These are phyloP conservation scores for Fraxinus dipetala DNA, from an alignment of 305 asterid genomes.

Conservation along the genomic window DNA sequence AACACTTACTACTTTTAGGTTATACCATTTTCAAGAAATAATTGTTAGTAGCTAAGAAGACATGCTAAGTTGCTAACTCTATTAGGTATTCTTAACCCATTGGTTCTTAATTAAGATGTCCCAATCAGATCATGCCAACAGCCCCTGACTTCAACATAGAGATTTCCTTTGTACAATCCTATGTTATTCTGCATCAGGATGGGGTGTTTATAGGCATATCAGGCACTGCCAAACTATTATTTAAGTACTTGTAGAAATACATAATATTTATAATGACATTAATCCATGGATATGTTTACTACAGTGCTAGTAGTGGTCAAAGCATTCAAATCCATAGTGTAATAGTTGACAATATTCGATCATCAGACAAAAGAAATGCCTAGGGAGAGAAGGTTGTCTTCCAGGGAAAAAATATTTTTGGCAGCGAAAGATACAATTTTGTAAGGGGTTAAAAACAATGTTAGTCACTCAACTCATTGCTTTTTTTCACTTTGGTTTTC, in stretches of 20 bases:
- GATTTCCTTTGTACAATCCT: not conserved
- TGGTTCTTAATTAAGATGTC: not conserved
- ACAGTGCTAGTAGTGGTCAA: not conserved
- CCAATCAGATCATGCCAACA: not conserved
- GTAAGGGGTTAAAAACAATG: not conserved
- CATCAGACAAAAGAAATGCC: not conserved
- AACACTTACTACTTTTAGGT: not conserved
- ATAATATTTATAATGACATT: not conserved
- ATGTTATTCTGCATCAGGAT: not conserved
- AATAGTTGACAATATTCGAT: not conserved
- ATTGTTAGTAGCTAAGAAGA: not conserved
- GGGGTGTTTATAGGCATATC: not conserved
- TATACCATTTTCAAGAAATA: not conserved
- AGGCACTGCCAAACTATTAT: not conserved
- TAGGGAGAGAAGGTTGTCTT: not conserved
- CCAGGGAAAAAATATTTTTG: not conserved
- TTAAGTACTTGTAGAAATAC: not conserved
- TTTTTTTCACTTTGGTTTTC: not conserved
- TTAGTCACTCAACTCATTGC: not conserved
- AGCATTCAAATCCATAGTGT: not conserved
- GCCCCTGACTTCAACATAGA: not conserved
- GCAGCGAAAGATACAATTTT: not conserved
- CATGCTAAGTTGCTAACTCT: not conserved
- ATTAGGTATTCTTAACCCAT: not conserved
- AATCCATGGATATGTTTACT: not conserved